phyloP scores from a whole-genome alignment of 2,329 filamentous ascomycete genomes.

The Nemania abortiva region DNA sequence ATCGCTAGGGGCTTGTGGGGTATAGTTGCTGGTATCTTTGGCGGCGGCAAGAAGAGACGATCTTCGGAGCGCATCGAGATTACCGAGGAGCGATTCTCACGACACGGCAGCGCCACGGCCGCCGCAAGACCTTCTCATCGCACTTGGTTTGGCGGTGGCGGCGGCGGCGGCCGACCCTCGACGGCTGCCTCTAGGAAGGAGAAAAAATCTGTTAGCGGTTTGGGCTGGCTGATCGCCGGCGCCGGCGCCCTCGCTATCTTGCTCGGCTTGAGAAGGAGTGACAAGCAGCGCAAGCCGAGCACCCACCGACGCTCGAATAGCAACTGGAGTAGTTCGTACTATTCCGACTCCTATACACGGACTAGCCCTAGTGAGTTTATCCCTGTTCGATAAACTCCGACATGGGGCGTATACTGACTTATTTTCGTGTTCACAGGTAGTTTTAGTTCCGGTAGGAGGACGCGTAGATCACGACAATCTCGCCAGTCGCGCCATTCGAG shows the following conservation, averaged over 20 bases:
- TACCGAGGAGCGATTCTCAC: slow-evolving; percentile 72
- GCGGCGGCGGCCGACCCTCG: slow-evolving; percentile 58
- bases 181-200: slow-evolving; percentile 56
- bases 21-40: slow-evolving; percentile 68
- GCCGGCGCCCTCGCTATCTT: slow-evolving; percentile 65
- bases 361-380: slow-evolving; percentile 65
- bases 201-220: slow-evolving; percentile 64
- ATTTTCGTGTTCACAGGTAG: slow-evolving; percentile 55
- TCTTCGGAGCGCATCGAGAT: slow-evolving; percentile 68
- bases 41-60: slow-evolving; percentile 64
- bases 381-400: slow-evolving; percentile 43
- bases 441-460: slow-evolving; percentile 60
- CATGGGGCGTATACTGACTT: slow-evolving; percentile 46
- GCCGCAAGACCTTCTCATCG: slow-evolving; percentile 64
- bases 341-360: slow-evolving; percentile 65
- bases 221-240: slow-evolving; percentile 66
- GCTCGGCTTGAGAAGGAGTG: slow-evolving; percentile 64
- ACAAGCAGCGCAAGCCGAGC: slow-evolving; percentile 59
- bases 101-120: slow-evolving; percentile 60
- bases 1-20: slow-evolving; percentile 73
- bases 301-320: slow-evolving; percentile 58
- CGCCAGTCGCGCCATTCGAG: slow-evolving; percentile 47
- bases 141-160: slow-evolving; percentile 63
- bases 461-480: slow-evolving; percentile 50
- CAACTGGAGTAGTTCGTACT: slow-evolving; percentile 64